Evolutionary conservation across 2,329 filamentous ascomycete species (phyloP).

Genomic region (Aspergillus sp.): DNA sequence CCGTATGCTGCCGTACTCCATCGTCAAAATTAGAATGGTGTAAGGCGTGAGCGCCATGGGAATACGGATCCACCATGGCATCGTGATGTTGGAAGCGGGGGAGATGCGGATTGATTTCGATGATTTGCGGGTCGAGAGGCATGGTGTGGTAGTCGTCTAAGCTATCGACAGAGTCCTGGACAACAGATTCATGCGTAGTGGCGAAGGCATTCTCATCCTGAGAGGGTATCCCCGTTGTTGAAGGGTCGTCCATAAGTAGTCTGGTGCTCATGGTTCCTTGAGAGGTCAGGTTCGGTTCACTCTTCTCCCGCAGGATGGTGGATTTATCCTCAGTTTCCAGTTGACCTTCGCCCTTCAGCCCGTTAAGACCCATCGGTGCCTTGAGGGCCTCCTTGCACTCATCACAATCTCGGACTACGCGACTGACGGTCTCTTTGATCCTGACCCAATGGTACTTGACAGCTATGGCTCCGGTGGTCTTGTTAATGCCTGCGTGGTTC

Average conservation of each 20-base stretch:
- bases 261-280: constrained; percentile 8
- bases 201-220: constrained; percentile 27
- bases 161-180: constrained; percentile 29
- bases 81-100: constrained; percentile 34
- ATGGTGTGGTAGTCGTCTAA: constrained; percentile 42
- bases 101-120: constrained; percentile 42
- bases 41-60: constrained; percentile 23
- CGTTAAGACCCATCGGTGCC: constrained; percentile 33
- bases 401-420: constrained; percentile 83
- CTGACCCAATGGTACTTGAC: constrained; percentile 95
- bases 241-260: constrained; percentile 16
- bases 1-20: constrained; percentile 29
- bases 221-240: constrained; percentile 7
- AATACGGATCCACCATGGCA: constrained; percentile 28
- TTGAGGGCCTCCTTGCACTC: constrained; percentile 79
- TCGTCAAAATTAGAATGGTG: constrained; percentile 30
- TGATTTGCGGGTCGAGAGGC: constrained; percentile 55
- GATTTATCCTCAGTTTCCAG: constrained; percentile 9
- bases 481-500: constrained; percentile 91
- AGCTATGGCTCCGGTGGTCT: constrained; percentile 88
- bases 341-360: constrained; percentile 20
- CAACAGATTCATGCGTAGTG: constrained; percentile 22
- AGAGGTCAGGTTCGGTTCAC: constrained; percentile 7
- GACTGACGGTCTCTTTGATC: constrained; percentile 94
- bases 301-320: constrained; percentile 6